phyloP scores from a whole-genome alignment of 1,284 basidiomycete genomes.

The Erythrobasidium hasegawianum region DNA sequence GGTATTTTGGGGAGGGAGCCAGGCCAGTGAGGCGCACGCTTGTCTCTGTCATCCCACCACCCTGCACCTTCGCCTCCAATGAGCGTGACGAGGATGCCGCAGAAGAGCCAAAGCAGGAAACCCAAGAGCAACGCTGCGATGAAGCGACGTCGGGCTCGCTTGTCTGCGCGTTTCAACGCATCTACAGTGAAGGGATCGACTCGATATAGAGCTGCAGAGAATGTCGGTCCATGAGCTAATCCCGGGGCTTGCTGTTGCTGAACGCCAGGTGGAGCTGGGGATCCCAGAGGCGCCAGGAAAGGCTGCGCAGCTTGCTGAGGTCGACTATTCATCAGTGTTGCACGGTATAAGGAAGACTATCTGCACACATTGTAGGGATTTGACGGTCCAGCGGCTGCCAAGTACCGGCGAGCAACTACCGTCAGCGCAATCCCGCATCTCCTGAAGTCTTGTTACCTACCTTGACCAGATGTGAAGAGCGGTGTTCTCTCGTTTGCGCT shows the following conservation, averaged over 20 bases:
- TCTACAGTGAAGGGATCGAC: slow-evolving; percentile 24
- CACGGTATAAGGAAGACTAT: too few relatives aligned
- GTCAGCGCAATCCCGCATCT: too few relatives aligned
- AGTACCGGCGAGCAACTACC: too few relatives aligned
- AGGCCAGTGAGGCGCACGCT: slow-evolving; percentile 16
- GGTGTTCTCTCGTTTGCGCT: too few relatives aligned
- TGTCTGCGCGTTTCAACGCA: slow-evolving; percentile 12
- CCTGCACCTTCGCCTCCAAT: slow-evolving; percentile 32
- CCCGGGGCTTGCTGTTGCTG: not conserved
- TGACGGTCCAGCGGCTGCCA: too few relatives aligned
- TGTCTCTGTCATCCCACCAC: slow-evolving; percentile 8
- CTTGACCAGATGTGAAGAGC: too few relatives aligned
- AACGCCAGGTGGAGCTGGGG: not conserved
- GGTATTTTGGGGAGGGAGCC: slow-evolving; percentile 14
- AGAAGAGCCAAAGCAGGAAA: slow-evolving; percentile 24
- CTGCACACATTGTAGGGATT: too few relatives aligned
- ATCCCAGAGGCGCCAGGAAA: slow-evolving; percentile 4
- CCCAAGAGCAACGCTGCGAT: slow-evolving; percentile 20
- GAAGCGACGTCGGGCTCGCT: slow-evolving; percentile 25
- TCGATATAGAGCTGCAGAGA: slow-evolving; percentile 7
- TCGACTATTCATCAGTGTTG: too few relatives aligned
- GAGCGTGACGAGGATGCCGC: slow-evolving; percentile 21
- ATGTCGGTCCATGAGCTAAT: slow-evolving; percentile 20
- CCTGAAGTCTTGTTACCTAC: too few relatives aligned
- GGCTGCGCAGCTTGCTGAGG: not conserved